A percentile compares a stretch with the other conserved stretches of the same genome.
phyloP scores from a whole-genome alignment of 2,329 filamentous ascomycete genomes.

The Emergomyces pasteurianus region DNA sequence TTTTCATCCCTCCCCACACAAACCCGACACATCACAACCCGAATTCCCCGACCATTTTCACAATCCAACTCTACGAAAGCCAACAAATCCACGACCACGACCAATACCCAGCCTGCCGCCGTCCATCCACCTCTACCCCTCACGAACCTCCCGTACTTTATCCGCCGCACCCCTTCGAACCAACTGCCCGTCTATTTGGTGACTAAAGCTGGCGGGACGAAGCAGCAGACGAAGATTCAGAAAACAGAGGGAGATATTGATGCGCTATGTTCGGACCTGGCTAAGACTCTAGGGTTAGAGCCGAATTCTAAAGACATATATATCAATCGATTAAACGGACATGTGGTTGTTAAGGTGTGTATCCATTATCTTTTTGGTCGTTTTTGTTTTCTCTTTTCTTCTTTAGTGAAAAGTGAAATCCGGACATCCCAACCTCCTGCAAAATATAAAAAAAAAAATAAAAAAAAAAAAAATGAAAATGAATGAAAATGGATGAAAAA shows the following conservation, averaged over 20 bases:
- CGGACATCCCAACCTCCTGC: not conserved
- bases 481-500: not conserved
- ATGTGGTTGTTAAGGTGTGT: constrained; percentile 62
- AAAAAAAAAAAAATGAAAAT: not conserved
- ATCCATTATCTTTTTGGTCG: not conserved
- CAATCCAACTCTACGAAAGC: constrained; percentile 8
- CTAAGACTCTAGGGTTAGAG: constrained; percentile 45
- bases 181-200: constrained; percentile 68
- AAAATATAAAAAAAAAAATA: not conserved
- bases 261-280: constrained; percentile 53
- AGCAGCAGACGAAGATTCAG: constrained; percentile 61
- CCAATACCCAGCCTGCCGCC: not conserved
- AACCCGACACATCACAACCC: constrained; percentile 8
- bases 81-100: not conserved
- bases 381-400: not conserved
- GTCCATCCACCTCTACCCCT: constrained; percentile 17
- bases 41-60: constrained; percentile 9
- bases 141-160: constrained; percentile 51
- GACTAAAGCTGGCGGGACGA: constrained; percentile 62
- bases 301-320: constrained; percentile 28
- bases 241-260: constrained; percentile 64
- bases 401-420: not conserved
- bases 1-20: constrained; percentile 4
- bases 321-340: constrained; percentile 52
- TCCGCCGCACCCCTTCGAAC: constrained; percentile 57